phyloP scores from a whole-genome alignment of 1,284 basidiomycete species.

The Abortiporus biennis region DNA sequence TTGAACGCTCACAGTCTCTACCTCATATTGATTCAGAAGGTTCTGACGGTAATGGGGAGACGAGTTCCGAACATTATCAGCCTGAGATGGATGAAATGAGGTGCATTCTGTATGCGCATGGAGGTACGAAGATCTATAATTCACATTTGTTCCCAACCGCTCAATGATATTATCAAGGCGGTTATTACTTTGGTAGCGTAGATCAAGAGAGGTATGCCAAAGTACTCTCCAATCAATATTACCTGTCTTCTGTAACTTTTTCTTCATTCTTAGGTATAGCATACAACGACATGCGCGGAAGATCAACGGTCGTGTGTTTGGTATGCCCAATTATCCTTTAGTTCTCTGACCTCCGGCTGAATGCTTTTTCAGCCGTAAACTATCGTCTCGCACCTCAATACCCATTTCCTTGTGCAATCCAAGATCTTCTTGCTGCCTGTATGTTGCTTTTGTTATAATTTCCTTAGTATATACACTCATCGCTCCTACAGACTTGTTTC shows the following conservation, averaged over 20 bases:
- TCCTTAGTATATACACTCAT: too few relatives aligned
- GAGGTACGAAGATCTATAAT: slow-evolving; percentile 38
- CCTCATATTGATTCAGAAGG: too few relatives aligned
- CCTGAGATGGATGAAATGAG: slow-evolving; percentile 81
- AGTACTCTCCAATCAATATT: too few relatives aligned
- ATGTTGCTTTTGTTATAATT: too few relatives aligned
- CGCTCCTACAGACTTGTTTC: slow-evolving; percentile 63
- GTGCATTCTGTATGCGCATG: slow-evolving; percentile 84
- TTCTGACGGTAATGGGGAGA: too few relatives aligned
- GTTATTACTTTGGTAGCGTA: slow-evolving; percentile 78
- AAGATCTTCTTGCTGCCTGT: slow-evolving; percentile 86
- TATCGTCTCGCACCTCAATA: slow-evolving; percentile 92
- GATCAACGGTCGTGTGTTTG: slow-evolving; percentile 83
- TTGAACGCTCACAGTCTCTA: too few relatives aligned
- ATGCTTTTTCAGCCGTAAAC: slow-evolving; percentile 61
- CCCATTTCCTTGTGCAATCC: slow-evolving; percentile 93
- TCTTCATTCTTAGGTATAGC: slow-evolving; percentile 49
- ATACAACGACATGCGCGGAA: slow-evolving; percentile 87
- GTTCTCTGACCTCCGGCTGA: slow-evolving; percentile 5
- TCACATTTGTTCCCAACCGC: not conserved
- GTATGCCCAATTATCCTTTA: slow-evolving; percentile 33
- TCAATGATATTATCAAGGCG: slow-evolving; percentile 35
- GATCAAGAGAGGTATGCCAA: slow-evolving; percentile 79
- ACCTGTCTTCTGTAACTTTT: not conserved
- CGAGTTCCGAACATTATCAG: slow-evolving; percentile 37